These are phyloP conservation scores for Knoxia roxburghii DNA, from an alignment of 257 asterid genomes.

Conservation along the genomic window DNA sequence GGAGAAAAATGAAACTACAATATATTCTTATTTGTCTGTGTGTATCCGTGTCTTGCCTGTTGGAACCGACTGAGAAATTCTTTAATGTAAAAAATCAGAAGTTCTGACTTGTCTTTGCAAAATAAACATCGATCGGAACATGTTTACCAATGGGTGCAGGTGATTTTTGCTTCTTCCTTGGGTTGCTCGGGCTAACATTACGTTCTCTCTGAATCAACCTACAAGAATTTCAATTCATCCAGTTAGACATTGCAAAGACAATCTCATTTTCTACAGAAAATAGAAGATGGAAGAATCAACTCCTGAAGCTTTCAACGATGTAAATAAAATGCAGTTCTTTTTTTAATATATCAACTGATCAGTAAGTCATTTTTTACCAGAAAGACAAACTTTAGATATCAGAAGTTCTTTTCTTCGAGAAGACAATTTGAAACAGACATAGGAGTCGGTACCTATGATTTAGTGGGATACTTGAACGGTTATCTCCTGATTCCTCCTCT, in stretches of 20 bases:
- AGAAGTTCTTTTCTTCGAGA: not conserved
- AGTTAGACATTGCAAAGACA: not conserved
- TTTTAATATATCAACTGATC: not conserved
- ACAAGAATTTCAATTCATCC: constrained; percentile 11
- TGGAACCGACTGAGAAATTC: too few species aligned
- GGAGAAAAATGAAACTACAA: not conserved
- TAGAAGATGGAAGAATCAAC: not conserved
- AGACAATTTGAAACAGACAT: not conserved
- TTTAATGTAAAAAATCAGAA: constrained; percentile 21
- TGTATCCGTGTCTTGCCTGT: too few species aligned
- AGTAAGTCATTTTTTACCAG: not conserved
- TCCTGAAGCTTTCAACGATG: not conserved
- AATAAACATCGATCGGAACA: constrained; percentile 73
- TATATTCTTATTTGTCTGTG: too few species aligned
- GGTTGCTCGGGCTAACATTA: constrained; percentile 27
- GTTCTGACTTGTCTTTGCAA: constrained; percentile 46
- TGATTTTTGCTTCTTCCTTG: constrained; percentile 58
- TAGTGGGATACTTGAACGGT: constrained; percentile 22
- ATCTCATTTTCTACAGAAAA: not conserved
- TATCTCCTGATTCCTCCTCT: constrained; percentile 53
- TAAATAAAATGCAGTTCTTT: not conserved
- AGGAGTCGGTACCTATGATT: constrained; percentile 18
- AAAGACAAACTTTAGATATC: not conserved
- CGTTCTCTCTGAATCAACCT: constrained; percentile 44
- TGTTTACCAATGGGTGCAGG: constrained; percentile 48